phyloP scores from a whole-genome alignment of 208 protist species.

The Polymyxa betae region DNA sequence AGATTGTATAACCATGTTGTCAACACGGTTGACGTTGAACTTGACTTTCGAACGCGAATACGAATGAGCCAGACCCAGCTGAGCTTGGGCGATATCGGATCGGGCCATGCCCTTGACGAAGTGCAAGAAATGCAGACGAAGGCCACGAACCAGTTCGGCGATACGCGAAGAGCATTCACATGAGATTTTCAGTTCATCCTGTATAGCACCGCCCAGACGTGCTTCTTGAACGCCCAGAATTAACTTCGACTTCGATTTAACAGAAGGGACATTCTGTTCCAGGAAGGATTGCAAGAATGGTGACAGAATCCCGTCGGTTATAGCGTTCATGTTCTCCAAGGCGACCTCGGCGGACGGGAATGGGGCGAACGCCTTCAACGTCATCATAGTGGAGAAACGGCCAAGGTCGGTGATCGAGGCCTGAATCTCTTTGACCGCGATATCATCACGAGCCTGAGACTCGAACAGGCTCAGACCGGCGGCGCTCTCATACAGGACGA shows the following conservation, averaged over 20 bases:
- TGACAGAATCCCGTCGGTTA: conserved; percentile 86
- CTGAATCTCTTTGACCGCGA: conserved; percentile 72
- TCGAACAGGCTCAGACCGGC: conserved; percentile 54
- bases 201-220: conserved; percentile 90
- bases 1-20: conserved; percentile 99
- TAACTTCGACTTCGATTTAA: conserved; percentile 56
- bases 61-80: conserved; percentile 95
- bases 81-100: conserved; percentile 89
- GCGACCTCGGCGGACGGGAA: conserved; percentile 94
- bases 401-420: conserved; percentile 86
- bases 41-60: conserved; percentile 98
- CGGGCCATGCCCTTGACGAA: conserved; percentile 61
- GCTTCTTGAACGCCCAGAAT: conserved; percentile 90
- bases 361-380: conserved; percentile 91
- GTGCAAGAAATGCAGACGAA: conserved; percentile 91
- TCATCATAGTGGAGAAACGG: conserved; percentile 90
- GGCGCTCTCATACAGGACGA: conserved; percentile 56
- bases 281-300: conserved; percentile 87
- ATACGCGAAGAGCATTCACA: conserved; percentile 77
- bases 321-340: conserved; percentile 94
- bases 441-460: conserved; percentile 32
- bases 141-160: conserved; percentile 87
- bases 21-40: conserved; percentile 96
- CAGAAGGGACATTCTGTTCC: conserved; percentile 87
- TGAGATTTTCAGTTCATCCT: conserved; percentile 79